Evolutionary conservation across 768 basidiomycete species (phyloP), one percentile per base, ranked within the genome.

Genomic region (Trichaptum fuscoviolaceum): DNA sequence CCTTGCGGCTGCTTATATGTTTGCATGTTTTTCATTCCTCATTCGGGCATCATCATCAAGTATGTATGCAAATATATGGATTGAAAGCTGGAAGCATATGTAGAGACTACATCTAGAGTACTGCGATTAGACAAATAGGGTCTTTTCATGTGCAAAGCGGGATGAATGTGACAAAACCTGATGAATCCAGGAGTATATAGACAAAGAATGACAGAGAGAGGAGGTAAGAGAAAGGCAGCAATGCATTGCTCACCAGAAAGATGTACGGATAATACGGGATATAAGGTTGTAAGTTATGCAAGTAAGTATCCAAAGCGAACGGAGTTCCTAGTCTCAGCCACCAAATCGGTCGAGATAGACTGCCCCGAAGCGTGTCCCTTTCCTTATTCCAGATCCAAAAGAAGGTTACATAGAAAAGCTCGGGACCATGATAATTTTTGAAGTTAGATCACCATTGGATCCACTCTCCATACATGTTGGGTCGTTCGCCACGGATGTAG

Each of bases 391-490:
- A 52, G 42, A 52, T 52, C 42, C 42, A 52, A 6, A 52, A 12
- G 42, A 52, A 52, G 20, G 42, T 4, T 52, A 52, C 12, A 52
- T 52, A 52, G 42, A 52, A 52, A 20, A 15, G 35, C 35, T 12
- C 10, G 15, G 42, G 42, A 20, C 12, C 15, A 66, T 20, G 68
- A 58, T 25, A 24, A 23, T 18, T 62, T 79, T 86, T 85, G 88
- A 68, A 79, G 64, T 87, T 73, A 84, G 83, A 85, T 75, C 67
- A 82, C 83, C 84, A 85, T 63, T 76, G 70, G 66, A 86, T 70
- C 82, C 83, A 85, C 78, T 98, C 95, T 35, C 95, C 96, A 72
- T 98, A 97, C 92, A 96, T 92, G 75, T 96, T 98, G 10, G 96
- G 95, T 68, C 83, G 79, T 78, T 99, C 96, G 18, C 91, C 93